phyloP scores from a whole-genome alignment of 306 rosid genomes.

The Lathyrus oleraceus region DNA sequence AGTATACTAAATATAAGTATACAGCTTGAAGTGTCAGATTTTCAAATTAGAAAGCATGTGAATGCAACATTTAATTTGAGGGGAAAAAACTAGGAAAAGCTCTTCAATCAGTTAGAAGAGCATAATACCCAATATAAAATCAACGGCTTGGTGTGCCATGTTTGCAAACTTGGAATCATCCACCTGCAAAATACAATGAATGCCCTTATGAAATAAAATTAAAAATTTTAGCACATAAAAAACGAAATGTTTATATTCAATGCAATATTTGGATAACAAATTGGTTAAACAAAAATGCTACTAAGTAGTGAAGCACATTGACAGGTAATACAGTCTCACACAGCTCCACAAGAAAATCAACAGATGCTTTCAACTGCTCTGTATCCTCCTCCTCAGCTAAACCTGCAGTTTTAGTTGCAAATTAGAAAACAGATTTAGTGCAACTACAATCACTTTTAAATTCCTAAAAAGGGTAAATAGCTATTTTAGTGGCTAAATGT shows the following conservation, averaged over 20 bases:
- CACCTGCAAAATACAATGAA: constrained; percentile 51
- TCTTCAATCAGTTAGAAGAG: constrained; percentile 1
- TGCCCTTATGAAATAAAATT: background rate
- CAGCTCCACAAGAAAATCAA: constrained; percentile 86
- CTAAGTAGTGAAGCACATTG: constrained; percentile 29
- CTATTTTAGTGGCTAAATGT: background rate
- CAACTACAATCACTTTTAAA: constrained; percentile 2
- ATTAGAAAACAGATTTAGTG: background rate
- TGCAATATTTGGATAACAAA: background rate
- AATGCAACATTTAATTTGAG: background rate
- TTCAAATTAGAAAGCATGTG: constrained; percentile 33
- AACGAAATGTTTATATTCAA: background rate
- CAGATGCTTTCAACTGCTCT: constrained; percentile 76
- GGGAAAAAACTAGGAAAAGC: background rate
- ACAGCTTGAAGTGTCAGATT: constrained; percentile 65
- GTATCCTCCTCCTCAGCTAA: constrained; percentile 58
- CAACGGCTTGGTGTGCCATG: constrained; percentile 85
- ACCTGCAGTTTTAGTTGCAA: constrained; percentile 47
- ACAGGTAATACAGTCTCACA: constrained; percentile 68
- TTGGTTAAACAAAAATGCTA: background rate
- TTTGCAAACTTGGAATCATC: constrained; percentile 63
- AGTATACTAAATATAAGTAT: constrained; percentile 59
- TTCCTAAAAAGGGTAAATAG: background rate
- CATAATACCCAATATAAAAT: constrained; percentile 73
- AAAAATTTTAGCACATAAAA: background rate